These are phyloP conservation scores for Ambrosiella xylebori DNA, from an alignment of 2,329 filamentous ascomycete species.

Conservation along the genomic window DNA sequence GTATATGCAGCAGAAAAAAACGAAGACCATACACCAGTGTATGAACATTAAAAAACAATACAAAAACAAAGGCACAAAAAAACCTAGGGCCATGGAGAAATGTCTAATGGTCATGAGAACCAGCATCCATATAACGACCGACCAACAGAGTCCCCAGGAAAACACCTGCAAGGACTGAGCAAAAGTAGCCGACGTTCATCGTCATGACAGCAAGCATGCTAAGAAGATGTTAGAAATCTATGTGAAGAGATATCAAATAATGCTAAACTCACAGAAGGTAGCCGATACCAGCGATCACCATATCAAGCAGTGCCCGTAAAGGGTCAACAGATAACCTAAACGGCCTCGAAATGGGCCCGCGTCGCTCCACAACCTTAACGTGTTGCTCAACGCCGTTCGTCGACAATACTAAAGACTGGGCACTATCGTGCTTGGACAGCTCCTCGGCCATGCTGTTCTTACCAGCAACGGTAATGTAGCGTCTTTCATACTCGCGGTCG, in stretches of 20 bases:
- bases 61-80: not conserved
- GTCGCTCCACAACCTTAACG: conserved; percentile 53
- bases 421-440: conserved; percentile 39
- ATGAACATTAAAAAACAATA: not conserved
- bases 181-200: conserved; percentile 70
- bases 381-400: conserved; percentile 68
- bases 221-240: not conserved
- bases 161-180: conserved; percentile 59
- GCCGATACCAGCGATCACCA: conserved; percentile 55
- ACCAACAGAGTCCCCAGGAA: conserved; percentile 76
- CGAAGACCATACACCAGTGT: not conserved
- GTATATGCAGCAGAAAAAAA: not conserved
- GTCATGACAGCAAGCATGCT: conserved; percentile 93
- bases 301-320: conserved; percentile 52
- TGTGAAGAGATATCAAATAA: not conserved
- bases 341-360: conserved; percentile 37
- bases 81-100: not conserved
- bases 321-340: conserved; percentile 73
- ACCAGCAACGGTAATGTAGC: conserved; percentile 60
- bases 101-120: conserved; percentile 1
- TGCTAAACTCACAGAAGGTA: conserved; percentile 61
- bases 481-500: conserved; percentile 52
- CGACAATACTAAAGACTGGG: conserved; percentile 49
- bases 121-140: conserved; percentile 41
- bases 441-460: conserved; percentile 41